Base-by-base conservation (phyloP, 768 basidiomycete genomes). In the Phylloporus rhodoxanthus region DNA sequence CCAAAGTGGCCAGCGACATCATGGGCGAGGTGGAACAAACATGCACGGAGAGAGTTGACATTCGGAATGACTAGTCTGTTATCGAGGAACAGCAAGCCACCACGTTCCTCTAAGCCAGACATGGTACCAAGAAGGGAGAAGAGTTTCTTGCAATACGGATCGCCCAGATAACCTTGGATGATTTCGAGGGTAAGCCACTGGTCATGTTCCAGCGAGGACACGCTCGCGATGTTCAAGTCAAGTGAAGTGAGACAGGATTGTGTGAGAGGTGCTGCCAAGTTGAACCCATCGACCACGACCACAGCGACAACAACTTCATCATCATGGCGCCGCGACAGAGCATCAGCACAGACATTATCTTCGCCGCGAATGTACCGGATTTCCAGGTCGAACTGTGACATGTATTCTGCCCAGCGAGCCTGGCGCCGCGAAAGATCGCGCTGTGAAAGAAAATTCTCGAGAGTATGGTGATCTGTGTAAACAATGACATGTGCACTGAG, bases 331-430 rank as follows among this genome's bases (percentile, higher is more conserved):
- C 25, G 26, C 1, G 73, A 77, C 5, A 79, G 54, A 0, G 72
- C 67, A 56, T 79, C 74, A 0, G 71, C 66, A 0, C 72, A 51
- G 0, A 65, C 10, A 11, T 56, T 58, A 11, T 69, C 63, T 1
- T 57, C 55, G 0, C 75, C 76, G 0, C 57, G 43, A 60, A 41
- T 45, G 46, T 36, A 58, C 1, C 0, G 46, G 26, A 48, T 52
- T 0, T 25, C 11, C 7, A 48, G n/a, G 34, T 76, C 66, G 48
- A 73, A 78, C 15, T 69, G 56, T 0, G 55, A 47, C 1, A 79
- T 50, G 19, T 68, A 67, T 7, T 48, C 75, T 66, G 4, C 70
- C 76, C 75, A 76, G 0, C 67, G 53, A 0, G 64, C 64, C 29
- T 75, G 58, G 0, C 32, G 5, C 0, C 17, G 29, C 0, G 52